These are phyloP conservation scores for Fistulina hepatica DNA, from an alignment of 1,284 basidiomycete genomes.

Conservation along the genomic window DNA sequence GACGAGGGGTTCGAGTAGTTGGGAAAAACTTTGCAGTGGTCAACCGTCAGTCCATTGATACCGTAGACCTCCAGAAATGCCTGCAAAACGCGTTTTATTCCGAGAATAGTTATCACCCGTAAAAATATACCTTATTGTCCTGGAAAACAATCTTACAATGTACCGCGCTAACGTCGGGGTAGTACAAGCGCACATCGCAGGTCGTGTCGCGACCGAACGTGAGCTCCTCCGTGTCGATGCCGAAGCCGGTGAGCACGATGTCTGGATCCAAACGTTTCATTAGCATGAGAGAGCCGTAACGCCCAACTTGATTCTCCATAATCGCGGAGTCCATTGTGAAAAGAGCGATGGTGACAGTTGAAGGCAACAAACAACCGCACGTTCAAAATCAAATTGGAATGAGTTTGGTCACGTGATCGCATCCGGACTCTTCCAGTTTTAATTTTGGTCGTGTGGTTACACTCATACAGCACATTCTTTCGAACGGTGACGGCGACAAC, in stretches of 20 bases:
- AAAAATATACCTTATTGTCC: slow-evolving; percentile 40
- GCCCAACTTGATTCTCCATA: slow-evolving; percentile 34
- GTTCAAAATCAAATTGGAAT: too few relatives aligned
- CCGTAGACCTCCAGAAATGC: slow-evolving; percentile 58
- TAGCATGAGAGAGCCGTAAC: slow-evolving; percentile 49
- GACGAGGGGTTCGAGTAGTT: slow-evolving; percentile 20
- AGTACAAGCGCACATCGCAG: slow-evolving; percentile 60
- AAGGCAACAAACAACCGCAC: too few relatives aligned
- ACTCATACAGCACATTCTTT: too few relatives aligned
- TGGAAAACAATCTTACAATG: slow-evolving; percentile 61
- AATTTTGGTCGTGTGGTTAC: too few relatives aligned
- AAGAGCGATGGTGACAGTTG: too few relatives aligned
- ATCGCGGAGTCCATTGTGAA: slow-evolving; percentile 38
- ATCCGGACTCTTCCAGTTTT: too few relatives aligned
- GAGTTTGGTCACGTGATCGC: too few relatives aligned
- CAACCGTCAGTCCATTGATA: slow-evolving; percentile 42
- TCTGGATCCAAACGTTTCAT: slow-evolving; percentile 39
- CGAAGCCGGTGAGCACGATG: slow-evolving; percentile 47
- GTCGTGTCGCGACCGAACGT: slow-evolving; percentile 54
- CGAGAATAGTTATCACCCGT: not conserved
- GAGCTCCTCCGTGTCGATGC: slow-evolving; percentile 54
- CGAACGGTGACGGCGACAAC: too few relatives aligned
- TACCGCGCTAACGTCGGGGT: slow-evolving; percentile 44
- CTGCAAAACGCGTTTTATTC: slow-evolving; percentile 25
- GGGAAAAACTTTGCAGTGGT: slow-evolving; percentile 51